Base-by-base conservation (phyloP, 2,329 filamentous ascomycete genomes). In the Monascus ruber region DNA sequence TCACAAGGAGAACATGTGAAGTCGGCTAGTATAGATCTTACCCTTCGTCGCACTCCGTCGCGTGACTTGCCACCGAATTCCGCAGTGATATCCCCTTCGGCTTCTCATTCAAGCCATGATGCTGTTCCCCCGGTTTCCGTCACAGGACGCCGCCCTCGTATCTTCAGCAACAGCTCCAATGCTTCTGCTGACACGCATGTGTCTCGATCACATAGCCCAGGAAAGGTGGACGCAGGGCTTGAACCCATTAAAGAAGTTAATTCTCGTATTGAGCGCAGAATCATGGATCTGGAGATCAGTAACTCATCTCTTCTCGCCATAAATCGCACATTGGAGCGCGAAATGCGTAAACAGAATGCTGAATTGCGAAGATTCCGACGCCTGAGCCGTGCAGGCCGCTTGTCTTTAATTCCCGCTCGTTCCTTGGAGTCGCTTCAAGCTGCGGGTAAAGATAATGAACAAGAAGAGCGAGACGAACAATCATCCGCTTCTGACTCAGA, bases 241-340 rank as follows among this genome's bases (percentile, higher is more conserved):
- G 63, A 81, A 40, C 71, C 77, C 5, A 68, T 83, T 44, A 83
- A 77, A 45, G 87, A 93, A 7, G 76, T 83, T n/a, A 91, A 86
- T 56, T 91, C 91, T 9, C 77, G 91, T 26, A 77, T 86, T 29
- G 91, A 96, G 62, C 78, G 91, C 44, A 98, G 96, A 66, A 88
- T 98, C 1, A 76, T 96, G 49, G 91, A 98, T 58, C 70, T 98
- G 5, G 86, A 98, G 58, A 98, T 98, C 47, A 94, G 84, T 40
- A 98, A 98, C 55, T 91, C 86, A 1, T 95, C 88, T 1, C 73
- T 98, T 3, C 76, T 94, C 41, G 91, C 91, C 32, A 96, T 98
- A 64, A 98, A 98, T 57, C 76, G 88, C 38, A 91, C 87, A 0
- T 68, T 98, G 0, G 91, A 98, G 64, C 77, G 86, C 24, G 86